Evolutionary conservation across 2,329 filamentous ascomycete genomes (phyloP), one percentile per base, ranked within the genome.

Genomic region (Karstenula rhodostoma): DNA sequence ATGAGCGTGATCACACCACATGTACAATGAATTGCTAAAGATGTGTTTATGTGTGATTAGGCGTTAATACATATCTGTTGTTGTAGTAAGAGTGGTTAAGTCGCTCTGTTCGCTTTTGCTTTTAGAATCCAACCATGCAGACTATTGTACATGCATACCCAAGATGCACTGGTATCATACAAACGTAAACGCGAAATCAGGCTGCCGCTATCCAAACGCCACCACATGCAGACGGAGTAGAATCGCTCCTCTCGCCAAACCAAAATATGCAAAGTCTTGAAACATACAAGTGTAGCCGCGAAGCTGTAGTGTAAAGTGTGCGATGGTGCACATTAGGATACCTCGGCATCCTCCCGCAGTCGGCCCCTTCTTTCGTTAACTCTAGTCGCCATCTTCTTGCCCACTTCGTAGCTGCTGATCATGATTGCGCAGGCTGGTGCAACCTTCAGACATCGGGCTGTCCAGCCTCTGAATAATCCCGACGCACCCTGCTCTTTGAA

Each of bases 391-490:
- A 91, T 89, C 77, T 91, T 90, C 84, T 99, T 99, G 53, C 95
- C 94, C 40, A 98, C 87, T 78, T 99, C 95, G 77, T 98, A 99
- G 75, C 90, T 97, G 75, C 92, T 96, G 75, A 99, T 98, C 95
- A 99, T 99, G 75, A 99, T 98, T 29, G 95, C 95, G 79, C 95
- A 99, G 0, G 94, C 93, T 1, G 95, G 95, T 1, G 95, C 94
- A 5, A 99, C 94, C 77, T 98, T 98, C 62, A 98, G 82, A 67
- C 93, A 96, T 42, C 95, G 85, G 0, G 95, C 93, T 25, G 93
- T 90, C 92, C 94, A 97, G 46, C 95, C 95, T 69, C 85, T 91
- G 86, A 96, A 98, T 5, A 99, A 81, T 0, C 95, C 95, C 1
- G 86, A 76, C 17, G 88, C 76, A 1, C 95, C 95, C 78, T 98